These are phyloP conservation scores for Lasiodiplodia gonubiensis DNA, from an alignment of 2,329 filamentous ascomycete genomes.

Conservation along the genomic window DNA sequence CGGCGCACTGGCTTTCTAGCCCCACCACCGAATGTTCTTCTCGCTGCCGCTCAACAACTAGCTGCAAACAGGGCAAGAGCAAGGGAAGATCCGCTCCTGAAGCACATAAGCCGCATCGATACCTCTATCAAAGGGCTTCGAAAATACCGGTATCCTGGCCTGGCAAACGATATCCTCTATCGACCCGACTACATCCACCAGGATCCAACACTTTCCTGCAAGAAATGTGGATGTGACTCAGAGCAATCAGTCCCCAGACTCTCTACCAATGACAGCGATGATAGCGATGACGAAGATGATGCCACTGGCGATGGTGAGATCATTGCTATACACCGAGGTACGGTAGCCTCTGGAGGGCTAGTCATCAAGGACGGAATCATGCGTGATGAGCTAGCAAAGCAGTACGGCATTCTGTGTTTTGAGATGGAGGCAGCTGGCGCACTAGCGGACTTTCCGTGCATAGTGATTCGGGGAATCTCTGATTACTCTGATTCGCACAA, in stretches of 20 bases:
- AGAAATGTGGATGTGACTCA: not conserved
- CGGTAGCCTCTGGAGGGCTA: not conserved
- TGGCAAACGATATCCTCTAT: conserved; percentile 8
- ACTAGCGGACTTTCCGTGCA: conserved; percentile 35
- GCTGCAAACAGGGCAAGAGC: not conserved
- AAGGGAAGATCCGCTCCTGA: not conserved
- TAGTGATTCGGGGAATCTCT: conserved; percentile 39
- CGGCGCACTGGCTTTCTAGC: conserved; percentile 33
- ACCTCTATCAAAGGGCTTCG: not conserved
- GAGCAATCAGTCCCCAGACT: not conserved
- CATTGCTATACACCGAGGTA: not conserved
- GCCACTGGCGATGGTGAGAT: not conserved
- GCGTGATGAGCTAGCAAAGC: not conserved
- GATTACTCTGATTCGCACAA: conserved; percentile 38
- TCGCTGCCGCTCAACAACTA: conserved; percentile 11
- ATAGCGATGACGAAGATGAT: not conserved
- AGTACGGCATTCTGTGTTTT: conserved; percentile 31
- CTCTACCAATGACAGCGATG: not conserved
- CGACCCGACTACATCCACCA: not conserved
- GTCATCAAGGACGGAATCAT: not conserved
- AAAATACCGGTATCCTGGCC: conserved; percentile 8
- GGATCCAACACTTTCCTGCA: not conserved
- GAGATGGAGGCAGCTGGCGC: conserved; percentile 32
- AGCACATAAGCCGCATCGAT: not conserved
- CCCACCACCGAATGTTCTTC: conserved; percentile 25